phyloP scores from a whole-genome alignment of 225 moss, liverwort and hornwort genomes.

The Asterella californica region DNA sequence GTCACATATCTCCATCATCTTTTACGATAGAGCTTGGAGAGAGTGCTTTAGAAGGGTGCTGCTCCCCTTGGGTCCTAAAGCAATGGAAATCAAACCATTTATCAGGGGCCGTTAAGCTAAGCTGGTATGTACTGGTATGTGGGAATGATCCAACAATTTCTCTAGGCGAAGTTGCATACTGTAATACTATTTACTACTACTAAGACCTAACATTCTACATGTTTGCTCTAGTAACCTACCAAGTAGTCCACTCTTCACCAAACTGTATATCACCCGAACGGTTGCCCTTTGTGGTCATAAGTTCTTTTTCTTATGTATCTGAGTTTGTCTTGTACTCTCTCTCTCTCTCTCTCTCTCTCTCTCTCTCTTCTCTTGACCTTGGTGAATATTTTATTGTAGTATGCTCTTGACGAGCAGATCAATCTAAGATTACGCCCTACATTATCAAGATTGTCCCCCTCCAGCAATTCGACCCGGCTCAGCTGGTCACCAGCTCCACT shows the following conservation, averaged over 20 bases:
- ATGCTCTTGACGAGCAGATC: background rate
- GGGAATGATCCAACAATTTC: conserved; percentile 11
- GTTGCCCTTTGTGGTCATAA: background rate
- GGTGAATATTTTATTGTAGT: background rate
- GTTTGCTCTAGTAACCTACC: conserved; percentile 10
- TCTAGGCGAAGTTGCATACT: conserved; percentile 17
- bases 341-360: background rate
- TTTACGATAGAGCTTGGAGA: conserved; percentile 12
- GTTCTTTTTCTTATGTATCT: background rate
- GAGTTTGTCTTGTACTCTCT: background rate
- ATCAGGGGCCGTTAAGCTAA: background rate
- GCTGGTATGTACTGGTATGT: conserved; percentile 1
- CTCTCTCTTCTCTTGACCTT: background rate
- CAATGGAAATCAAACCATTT: conserved; percentile 20
- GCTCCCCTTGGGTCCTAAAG: conserved; percentile 10
- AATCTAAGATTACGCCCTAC: background rate
- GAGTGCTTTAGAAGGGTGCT: conserved; percentile 2
- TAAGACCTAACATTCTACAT: conserved; percentile 11
- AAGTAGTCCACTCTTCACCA: conserved; percentile 2
- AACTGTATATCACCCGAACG: conserved; percentile 1
- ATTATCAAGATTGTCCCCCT: background rate
- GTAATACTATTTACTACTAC: conserved; percentile 1
- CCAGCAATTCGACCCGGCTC: background rate
- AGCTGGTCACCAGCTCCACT: background rate
- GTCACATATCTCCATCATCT: conserved; percentile 18